Evolutionary conservation across 2,329 filamentous ascomycete genomes (phyloP), one percentile per base, ranked within the genome.

Genomic region (Botrytis medusae): DNA sequence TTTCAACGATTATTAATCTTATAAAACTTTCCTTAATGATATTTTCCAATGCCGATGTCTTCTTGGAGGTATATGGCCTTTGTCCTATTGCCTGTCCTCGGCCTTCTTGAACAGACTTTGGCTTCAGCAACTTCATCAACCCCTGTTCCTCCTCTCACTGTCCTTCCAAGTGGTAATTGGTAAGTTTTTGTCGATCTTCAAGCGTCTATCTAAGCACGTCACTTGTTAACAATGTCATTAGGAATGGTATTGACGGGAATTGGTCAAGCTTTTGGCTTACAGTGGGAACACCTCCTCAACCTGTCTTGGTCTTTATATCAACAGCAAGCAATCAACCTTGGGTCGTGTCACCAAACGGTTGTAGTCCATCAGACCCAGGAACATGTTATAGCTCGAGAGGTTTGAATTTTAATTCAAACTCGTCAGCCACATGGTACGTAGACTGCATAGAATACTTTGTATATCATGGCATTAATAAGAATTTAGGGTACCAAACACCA

Each of bases 251-350:
- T 51, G 91, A 93, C 79, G 91, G 91, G 9, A 86, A 86, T 74
- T 94, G 92, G 92, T 93, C 90, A 22, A 88, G 90, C 14, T 89
- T 93, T 76, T 84, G 83, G 25, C 83, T 94, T 73, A 86, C 83
- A 78, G 85, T 71, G 37, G 72, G 72, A 46, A 71, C 68, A 65
- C 72, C 68, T 71, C 12, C 25, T 64, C 48, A 51, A 22, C 34
- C 20, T 20, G 34, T 71, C 20, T 20, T 65, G 37, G 82, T 83
- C 5, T 78, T 83, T 20, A 78, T 83, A 16, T 84, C 83, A 42
- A 84, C 83, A 29, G 81, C 83, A 1, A 76, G 73, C 57, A 78
- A 78, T 60, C 77, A 79, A 57, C 77, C 77, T 18, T 76, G 75
- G 72, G 74, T 78, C 4, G 74, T 79, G 16, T 61, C 77, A n/a